A percentile compares a stretch with the other conserved stretches of the same genome.
Conservation (phyloP, 192 early-diverging fungal genomes). For the Jimgerdemannia flammicorona region DNA sequence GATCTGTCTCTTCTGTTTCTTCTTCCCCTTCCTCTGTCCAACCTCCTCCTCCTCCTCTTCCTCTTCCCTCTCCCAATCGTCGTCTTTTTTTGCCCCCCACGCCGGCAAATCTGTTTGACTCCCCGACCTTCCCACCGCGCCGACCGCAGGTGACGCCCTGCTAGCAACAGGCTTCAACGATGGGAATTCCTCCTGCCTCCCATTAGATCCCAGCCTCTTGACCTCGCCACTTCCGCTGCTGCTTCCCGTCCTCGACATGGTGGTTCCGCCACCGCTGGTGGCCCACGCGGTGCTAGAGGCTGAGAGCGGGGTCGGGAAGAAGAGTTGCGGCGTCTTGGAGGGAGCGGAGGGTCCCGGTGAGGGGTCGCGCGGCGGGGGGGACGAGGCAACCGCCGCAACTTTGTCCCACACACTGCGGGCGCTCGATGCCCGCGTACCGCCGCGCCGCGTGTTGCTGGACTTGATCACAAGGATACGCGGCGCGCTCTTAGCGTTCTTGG, state of each 20-base stretch:
- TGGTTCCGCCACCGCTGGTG: background rate
- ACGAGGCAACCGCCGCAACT: conserved; percentile 34
- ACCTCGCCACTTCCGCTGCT: conserved; percentile 6
- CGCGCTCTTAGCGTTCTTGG: conserved; percentile 27
- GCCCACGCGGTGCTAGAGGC: conserved; percentile 6
- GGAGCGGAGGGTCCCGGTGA: conserved; percentile 19
- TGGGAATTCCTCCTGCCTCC: conserved; percentile 16
- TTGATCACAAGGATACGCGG: conserved; percentile 73
- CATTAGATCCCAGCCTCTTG: conserved; percentile 22
- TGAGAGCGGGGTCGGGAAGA: conserved; percentile 12
- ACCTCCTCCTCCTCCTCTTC: conserved; percentile 23
- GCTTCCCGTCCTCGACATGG: conserved; percentile 4
- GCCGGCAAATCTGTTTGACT: conserved; percentile 9
- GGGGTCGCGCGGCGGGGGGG: conserved; percentile 18
- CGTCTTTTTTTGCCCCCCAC: background rate
- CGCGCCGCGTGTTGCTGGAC: conserved; percentile 48
- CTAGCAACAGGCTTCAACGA: conserved; percentile 29
- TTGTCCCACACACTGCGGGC: conserved; percentile 46
- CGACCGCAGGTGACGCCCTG: conserved; percentile 2
- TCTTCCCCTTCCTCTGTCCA: conserved; percentile 51
- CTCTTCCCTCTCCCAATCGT: conserved; percentile 17
- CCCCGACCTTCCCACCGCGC: background rate
- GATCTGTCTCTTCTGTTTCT: conserved; percentile 60
- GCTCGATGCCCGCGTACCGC: conserved; percentile 33
- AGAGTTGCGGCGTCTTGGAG: conserved; percentile 5